A percentile compares a stretch with the other conserved stretches of the same genome.
Conservation (phyloP, 2,329 filamentous ascomycete genomes). For the Cercospora sp. region DNA sequence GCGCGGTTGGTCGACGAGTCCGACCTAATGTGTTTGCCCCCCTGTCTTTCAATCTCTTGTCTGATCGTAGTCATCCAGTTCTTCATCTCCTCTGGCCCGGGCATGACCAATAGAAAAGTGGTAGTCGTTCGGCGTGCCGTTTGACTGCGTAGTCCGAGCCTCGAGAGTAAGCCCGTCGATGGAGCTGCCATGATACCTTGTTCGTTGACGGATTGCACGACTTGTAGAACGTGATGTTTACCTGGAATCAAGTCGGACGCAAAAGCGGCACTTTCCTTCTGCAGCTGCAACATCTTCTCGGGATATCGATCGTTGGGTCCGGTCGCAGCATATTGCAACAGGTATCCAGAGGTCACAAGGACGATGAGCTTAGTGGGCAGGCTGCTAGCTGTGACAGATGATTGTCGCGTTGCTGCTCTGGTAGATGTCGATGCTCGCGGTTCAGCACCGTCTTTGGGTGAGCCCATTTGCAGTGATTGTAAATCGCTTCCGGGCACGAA, state of each 20-base stretch:
- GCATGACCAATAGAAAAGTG: conserved; percentile 71
- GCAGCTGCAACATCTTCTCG: conserved; percentile 71
- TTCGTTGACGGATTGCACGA: conserved; percentile 65
- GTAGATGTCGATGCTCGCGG: conserved; percentile 23
- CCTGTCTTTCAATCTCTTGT: conserved; percentile 68
- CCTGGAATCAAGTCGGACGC: conserved; percentile 78
- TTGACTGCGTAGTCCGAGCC: conserved; percentile 58
- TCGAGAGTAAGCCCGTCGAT: conserved; percentile 64
- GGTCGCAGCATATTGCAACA: conserved; percentile 72
- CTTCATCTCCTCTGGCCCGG: conserved; percentile 73
- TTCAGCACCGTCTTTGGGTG: conserved; percentile 21
- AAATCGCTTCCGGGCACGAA: conserved; percentile 17
- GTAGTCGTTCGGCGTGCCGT: conserved; percentile 46
- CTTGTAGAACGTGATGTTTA: conserved; percentile 76
- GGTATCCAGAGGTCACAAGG: conserved; percentile 67
- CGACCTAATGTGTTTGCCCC: conserved; percentile 64
- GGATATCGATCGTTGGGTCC: conserved; percentile 71
- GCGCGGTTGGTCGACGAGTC: conserved; percentile 42
- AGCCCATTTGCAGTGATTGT: conserved; percentile 16
- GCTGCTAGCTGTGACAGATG: conserved; percentile 43
- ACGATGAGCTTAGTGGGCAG: conserved; percentile 71
- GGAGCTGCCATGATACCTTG: conserved; percentile 54
- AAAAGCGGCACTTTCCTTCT: conserved; percentile 75
- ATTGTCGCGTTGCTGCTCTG: conserved; percentile 18
- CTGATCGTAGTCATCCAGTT: conserved; percentile 70